Evolutionary conservation across 306 rosid species (phyloP).

Genomic region (Begonia peltatifolia): DNA sequence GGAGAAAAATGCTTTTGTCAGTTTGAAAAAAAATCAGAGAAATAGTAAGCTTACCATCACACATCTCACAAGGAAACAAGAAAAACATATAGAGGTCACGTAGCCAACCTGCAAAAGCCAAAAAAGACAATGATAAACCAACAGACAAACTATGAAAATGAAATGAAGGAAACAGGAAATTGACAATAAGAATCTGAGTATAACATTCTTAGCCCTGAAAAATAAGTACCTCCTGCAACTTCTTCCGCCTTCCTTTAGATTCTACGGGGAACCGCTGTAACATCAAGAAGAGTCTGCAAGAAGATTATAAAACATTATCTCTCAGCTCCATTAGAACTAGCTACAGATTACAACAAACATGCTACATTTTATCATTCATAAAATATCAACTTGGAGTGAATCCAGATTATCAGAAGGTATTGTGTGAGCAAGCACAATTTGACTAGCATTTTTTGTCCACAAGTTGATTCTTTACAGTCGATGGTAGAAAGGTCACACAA

Average conservation of each 20-base stretch:
- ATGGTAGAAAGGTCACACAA: too few species aligned
- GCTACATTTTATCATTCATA: too few species aligned
- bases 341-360: neutral
- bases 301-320: neutral
- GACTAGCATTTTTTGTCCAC: too few species aligned
- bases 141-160: neutral
- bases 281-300: conserved; percentile 90
- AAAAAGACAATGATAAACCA: conserved; percentile 7
- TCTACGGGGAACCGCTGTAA: conserved; percentile 95
- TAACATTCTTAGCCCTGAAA: neutral
- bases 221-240: conserved; percentile 83
- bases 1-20: too few species aligned
- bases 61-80: conserved; percentile 89
- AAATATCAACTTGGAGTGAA: too few species aligned
- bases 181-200: neutral
- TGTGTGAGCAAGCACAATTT: too few species aligned
- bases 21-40: neutral
- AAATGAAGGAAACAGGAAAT: neutral
- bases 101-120: conserved; percentile 74
- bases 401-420: too few species aligned
- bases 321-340: neutral
- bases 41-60: conserved; percentile 57
- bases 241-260: conserved; percentile 96
- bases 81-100: conserved; percentile 91
- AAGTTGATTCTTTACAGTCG: too few species aligned